phyloP scores from a whole-genome alignment of 1,284 basidiomycete species.

The Phellinidium pouzarii region DNA sequence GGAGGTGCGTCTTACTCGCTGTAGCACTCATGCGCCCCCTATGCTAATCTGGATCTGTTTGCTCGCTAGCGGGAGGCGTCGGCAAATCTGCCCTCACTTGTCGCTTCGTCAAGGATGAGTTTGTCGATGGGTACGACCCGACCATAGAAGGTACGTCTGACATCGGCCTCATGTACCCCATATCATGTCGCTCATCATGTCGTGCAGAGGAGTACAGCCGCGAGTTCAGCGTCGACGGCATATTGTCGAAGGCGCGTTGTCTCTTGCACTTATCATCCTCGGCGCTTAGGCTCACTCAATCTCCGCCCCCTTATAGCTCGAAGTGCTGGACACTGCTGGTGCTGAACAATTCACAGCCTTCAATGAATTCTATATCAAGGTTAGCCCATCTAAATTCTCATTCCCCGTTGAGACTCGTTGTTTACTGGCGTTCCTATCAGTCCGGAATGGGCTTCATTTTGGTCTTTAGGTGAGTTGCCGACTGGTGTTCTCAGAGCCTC shows the following conservation, averaged over 20 bases:
- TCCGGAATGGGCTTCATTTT: conserved; percentile 73
- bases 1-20: conserved; percentile 48
- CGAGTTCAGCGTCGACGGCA: conserved; percentile 54
- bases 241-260: conserved; percentile 43
- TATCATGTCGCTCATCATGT: too few relatives aligned
- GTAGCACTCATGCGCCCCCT: neutral
- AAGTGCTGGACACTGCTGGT: conserved; percentile 86
- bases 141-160: conserved; percentile 69
- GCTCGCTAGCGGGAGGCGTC: conserved; percentile 61
- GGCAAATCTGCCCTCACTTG: conserved; percentile 75
- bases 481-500: neutral
- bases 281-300: conserved; percentile 2
- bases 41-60: conserved; percentile 7
- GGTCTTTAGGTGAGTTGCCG: conserved; percentile 60
- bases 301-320: conserved; percentile 45
- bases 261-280: conserved; percentile 5
- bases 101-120: conserved; percentile 67
- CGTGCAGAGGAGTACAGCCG: conserved; percentile 60
- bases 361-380: conserved; percentile 77
- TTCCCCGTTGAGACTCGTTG: conserved; percentile 1
- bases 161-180: too few relatives aligned
- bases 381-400: conserved; percentile 24
- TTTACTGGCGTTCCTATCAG: conserved; percentile 28
- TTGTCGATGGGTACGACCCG: conserved; percentile 74
- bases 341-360: conserved; percentile 80